These are phyloP conservation scores for Solanum neorickii DNA, from an alignment of 257 asterid genomes.

Conservation along the genomic window DNA sequence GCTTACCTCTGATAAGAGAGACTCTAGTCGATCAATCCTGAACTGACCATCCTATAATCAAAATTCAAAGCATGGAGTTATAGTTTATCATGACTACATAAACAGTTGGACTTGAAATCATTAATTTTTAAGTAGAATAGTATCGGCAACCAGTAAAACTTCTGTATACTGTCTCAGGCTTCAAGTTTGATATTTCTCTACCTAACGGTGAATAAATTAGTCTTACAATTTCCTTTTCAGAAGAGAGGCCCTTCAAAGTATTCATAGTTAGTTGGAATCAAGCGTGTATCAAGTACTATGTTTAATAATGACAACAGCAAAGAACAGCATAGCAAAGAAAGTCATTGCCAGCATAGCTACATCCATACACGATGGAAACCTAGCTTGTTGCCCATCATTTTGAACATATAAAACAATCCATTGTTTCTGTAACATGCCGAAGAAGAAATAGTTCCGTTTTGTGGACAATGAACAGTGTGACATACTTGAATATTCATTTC, in stretches of 20 bases:
- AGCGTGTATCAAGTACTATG: not conserved
- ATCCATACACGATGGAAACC: not conserved
- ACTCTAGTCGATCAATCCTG: constrained; percentile 95
- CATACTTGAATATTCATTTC: not conserved
- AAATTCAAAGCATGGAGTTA: constrained; percentile 20
- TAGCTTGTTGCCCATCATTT: not conserved
- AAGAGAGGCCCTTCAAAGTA: not conserved
- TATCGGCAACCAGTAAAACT: not conserved
- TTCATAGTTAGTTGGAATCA: not conserved
- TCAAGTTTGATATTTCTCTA: not conserved
- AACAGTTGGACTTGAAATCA: not conserved
- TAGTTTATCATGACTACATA: not conserved
- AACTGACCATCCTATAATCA: constrained; percentile 64
- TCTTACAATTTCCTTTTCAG: not conserved
- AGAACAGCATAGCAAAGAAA: not conserved
- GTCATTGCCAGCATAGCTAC: not conserved
- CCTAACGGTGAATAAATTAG: not conserved
- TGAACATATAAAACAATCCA: not conserved
- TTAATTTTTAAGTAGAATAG: not conserved
- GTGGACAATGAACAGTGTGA: not conserved
- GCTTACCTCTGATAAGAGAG: constrained; percentile 83
- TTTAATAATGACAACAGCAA: not conserved
- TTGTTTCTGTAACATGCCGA: not conserved
- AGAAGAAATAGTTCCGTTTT: not conserved
- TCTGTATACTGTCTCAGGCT: not conserved